phyloP scores from a whole-genome alignment of 352 stramenopile genomes.

The Blastocystis sp. region DNA sequence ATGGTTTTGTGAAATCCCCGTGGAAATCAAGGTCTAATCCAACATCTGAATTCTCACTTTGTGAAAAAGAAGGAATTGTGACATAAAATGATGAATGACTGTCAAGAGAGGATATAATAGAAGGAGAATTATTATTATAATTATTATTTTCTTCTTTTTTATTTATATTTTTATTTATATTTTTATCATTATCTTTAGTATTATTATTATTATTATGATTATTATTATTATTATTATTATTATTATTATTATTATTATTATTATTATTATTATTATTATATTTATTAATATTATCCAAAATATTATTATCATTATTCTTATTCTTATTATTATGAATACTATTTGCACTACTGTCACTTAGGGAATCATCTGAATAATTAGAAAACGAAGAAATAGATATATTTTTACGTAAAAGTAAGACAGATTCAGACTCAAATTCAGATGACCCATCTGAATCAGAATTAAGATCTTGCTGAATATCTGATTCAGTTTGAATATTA shows the following conservation, averaged over 20 bases:
- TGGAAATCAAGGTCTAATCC: too few species aligned
- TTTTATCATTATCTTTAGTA: background rate
- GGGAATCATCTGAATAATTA: too few species aligned
- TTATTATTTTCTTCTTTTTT: constrained; percentile 5
- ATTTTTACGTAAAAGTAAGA: background rate
- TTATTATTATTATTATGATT: background rate
- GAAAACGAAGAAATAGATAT: too few species aligned
- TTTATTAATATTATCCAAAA: background rate
- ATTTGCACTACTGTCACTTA: background rate
- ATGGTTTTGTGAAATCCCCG: too few species aligned
- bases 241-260: constrained; percentile 2
- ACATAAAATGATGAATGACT: too few species aligned
- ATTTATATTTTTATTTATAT: background rate
- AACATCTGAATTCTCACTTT: too few species aligned
- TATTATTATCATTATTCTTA: background rate
- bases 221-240: background rate
- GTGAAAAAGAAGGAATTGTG: too few species aligned
- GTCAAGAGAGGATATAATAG: too few species aligned
- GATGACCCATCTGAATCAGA: background rate
- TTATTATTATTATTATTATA: background rate
- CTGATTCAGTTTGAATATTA: constrained; percentile 12
- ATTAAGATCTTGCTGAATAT: constrained; percentile 12
- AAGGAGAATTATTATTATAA: background rate
- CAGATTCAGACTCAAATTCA: background rate
- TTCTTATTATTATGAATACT: background rate